Percentiles rank a stretch among this genome's conserved stretches.
Evolutionary conservation across 257 asterid genomes (phyloP).

Genomic region (Leonotis leonurus): DNA sequence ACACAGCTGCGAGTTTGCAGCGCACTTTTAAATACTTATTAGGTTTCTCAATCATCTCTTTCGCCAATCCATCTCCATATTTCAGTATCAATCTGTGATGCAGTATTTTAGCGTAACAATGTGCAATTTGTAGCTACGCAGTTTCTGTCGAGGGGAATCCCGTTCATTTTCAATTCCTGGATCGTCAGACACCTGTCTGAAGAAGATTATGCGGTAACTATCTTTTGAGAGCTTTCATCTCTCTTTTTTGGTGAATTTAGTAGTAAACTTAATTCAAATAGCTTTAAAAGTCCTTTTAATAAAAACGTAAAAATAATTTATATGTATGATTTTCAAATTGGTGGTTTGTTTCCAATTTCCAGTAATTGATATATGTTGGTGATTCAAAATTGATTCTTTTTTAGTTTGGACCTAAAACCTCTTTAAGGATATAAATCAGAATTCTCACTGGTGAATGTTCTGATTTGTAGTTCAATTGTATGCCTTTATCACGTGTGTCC

Average conservation of each 20-base stretch:
- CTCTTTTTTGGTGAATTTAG: neutral
- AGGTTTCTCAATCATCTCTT: slow-evolving; percentile 33
- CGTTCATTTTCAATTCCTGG: slow-evolving; percentile 92
- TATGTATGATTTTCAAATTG: neutral
- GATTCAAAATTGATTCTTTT: neutral
- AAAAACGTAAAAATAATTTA: too few relatives aligned
- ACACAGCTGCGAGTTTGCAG: slow-evolving; percentile 48
- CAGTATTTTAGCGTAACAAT: neutral
- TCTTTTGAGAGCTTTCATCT: neutral
- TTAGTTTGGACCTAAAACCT: neutral
- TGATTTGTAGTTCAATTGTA: neutral
- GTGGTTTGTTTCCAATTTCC: neutral
- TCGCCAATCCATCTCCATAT: neutral
- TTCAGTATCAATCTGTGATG: neutral
- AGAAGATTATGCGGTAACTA: slow-evolving; percentile 70
- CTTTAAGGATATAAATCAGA: neutral
- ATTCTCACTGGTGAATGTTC: neutral
- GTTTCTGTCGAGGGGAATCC: slow-evolving; percentile 87
- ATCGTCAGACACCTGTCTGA: slow-evolving; percentile 71
- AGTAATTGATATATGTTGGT: neutral
- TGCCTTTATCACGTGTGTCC: neutral
- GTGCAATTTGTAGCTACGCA: slow-evolving; percentile 64
- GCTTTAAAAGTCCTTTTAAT: neutral
- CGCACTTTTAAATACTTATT: slow-evolving; percentile 73
- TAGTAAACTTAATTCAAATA: neutral